Evolutionary conservation across 2,329 filamentous ascomycete genomes (phyloP).

Genomic region (Arthroderma sp.): DNA sequence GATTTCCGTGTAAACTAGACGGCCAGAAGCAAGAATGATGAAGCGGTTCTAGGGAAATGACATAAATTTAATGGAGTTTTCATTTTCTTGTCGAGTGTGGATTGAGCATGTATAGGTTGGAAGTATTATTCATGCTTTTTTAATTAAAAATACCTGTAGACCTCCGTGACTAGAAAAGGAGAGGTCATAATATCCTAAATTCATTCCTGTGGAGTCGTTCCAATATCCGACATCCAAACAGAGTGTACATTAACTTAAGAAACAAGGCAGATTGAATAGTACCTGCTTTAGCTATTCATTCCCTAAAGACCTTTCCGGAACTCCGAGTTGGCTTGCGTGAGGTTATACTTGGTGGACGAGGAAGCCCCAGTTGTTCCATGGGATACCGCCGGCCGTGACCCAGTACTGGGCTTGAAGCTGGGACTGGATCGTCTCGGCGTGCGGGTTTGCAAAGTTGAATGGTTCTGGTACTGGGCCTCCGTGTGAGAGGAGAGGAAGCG

Average conservation of each 20-base stretch:
- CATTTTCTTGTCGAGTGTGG: neutral
- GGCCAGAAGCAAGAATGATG: conserved; percentile 5
- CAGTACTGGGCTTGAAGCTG: conserved; percentile 26
- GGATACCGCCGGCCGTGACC: conserved; percentile 18
- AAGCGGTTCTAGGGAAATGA: conserved; percentile 1
- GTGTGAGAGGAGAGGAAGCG: neutral
- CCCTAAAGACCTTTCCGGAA: neutral
- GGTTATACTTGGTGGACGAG: conserved; percentile 2
- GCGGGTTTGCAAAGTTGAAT: conserved; percentile 8
- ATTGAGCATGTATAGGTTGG: neutral
- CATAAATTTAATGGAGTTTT: conserved; percentile 1
- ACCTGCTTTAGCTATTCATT: neutral
- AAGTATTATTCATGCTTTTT: neutral
- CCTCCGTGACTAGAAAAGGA: no score
- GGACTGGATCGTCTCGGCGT: conserved; percentile 13
- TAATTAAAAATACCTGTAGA: neutral
- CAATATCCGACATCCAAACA: no score
- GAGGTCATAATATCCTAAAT: no score
- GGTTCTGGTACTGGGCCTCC: neutral
- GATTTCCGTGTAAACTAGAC: conserved; percentile 1
- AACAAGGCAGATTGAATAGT: no score
- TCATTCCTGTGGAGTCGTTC: no score
- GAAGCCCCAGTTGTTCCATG: conserved; percentile 10
- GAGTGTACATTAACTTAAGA: no score
- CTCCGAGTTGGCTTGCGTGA: neutral